Evolutionary conservation across 225 moss, liverwort and hornwort genomes (phyloP), one percentile per base, ranked within the genome.

Genomic region (Pseudoscleropodium purum): DNA sequence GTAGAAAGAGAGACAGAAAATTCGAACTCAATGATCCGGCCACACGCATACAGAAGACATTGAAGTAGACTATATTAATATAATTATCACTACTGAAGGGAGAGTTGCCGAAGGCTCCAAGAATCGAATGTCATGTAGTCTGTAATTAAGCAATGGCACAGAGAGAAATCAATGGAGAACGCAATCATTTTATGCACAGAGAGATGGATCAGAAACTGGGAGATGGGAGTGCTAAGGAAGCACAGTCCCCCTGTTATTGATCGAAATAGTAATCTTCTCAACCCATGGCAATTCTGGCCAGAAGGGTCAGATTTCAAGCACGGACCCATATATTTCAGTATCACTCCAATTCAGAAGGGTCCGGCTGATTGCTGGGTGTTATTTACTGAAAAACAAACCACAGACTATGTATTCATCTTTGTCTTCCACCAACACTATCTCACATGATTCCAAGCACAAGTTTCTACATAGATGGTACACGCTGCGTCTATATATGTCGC

Each of bases 381-480:
- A 89, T 85, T 93, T 33, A 78, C 78, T 18, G 56, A 85, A 90
- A 89, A 72, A 41, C 81, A 88, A 89, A 59, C 37, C 82, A 89
- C 52, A 70, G 36, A 43, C 47, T 80, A 84, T 36, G 57, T 69
- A 61, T 34, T 77, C 49, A 36, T 79, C 81, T 61, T 49, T 49
- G 26, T 81, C 66, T 5, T 25, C 11, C 45, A 88, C 70, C 82
- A 41, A 70, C 63, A 81, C 81, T 27, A 77, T 30, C 21, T 51
- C 51, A 66, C 51, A 85, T 15, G 59, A 87, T 73, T 73, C 73
- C 80, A 45, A 72, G 47, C n/a, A 73, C 54, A 75, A 88, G 77
- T 70, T 65, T 56, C 45, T 49, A 79, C 70, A 80, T 63, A 24
- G 47, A 51, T 72, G 57, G 31, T 75, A 79, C 74, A 68, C 34